A percentile compares a stretch with the other conserved stretches of the same genome.
phyloP scores from a whole-genome alignment of 345 rosid genomes.

The Crucihimalaya himalaica region DNA sequence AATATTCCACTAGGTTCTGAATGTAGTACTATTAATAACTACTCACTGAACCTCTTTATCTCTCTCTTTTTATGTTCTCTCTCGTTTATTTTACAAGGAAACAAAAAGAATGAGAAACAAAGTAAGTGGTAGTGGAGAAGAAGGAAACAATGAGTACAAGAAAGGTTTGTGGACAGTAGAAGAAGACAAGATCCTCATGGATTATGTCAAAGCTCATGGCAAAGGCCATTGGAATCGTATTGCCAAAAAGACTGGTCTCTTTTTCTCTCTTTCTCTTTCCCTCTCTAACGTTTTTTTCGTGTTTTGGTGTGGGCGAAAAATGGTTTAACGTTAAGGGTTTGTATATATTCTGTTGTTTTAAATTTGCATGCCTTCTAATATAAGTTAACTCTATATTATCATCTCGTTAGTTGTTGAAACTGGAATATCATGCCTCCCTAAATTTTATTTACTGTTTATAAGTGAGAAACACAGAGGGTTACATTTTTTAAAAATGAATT shows the following conservation, averaged over 20 bases:
- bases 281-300: not conserved
- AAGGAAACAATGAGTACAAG: constrained; percentile 42
- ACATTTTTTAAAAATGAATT: not conserved
- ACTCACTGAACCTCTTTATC: constrained; percentile 17
- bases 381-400: too few species aligned
- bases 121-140: constrained; percentile 34
- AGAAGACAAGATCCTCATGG: constrained; percentile 54
- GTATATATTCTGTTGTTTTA: not conserved
- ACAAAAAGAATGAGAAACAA: constrained; percentile 39
- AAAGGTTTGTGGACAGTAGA: constrained; percentile 55
- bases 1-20: constrained; percentile 32
- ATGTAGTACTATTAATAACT: constrained; percentile 30
- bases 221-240: constrained; percentile 69
- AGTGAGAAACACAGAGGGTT: not conserved
- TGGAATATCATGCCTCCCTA: not conserved
- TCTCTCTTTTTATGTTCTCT: constrained; percentile 22
- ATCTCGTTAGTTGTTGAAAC: too few species aligned
- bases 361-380: not conserved
- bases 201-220: constrained; percentile 56
- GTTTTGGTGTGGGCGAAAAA: not conserved
- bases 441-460: not conserved
- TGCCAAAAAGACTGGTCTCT: constrained; percentile 53
- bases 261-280: constrained; percentile 2
- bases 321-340: not conserved
- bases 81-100: constrained; percentile 16